Conservation (phyloP, 768 basidiomycete species). For the Naganishia randhawae region DNA sequence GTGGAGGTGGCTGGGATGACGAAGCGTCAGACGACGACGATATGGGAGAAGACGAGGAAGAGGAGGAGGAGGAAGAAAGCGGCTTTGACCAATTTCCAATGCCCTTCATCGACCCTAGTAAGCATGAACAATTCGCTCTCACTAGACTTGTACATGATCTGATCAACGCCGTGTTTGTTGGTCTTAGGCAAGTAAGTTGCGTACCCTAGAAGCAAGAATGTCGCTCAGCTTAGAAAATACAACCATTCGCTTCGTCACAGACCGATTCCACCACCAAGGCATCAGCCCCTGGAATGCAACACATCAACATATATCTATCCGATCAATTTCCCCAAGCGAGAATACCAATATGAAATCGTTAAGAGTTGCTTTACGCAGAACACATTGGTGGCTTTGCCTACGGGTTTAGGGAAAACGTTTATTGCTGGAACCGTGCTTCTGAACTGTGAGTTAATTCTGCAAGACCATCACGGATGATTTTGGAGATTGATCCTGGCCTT, state of each 20-base stretch:
- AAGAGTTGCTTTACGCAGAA: slow-evolving; percentile 82
- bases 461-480: neutral
- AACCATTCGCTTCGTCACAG: slow-evolving; percentile 3
- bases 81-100: slow-evolving; percentile 82
- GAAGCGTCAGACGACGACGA: slow-evolving; percentile 54
- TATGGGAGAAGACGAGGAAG: slow-evolving; percentile 49
- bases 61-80: slow-evolving; percentile 53
- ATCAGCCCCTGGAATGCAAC: slow-evolving; percentile 40
- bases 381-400: slow-evolving; percentile 87
- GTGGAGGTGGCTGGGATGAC: slow-evolving; percentile 17
- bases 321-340: slow-evolving; percentile 76
- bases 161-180: neutral
- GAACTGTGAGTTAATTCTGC: slow-evolving; percentile 62
- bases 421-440: slow-evolving; percentile 96
- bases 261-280: slow-evolving; percentile 40
- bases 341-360: slow-evolving; percentile 93
- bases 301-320: slow-evolving; percentile 84
- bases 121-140: slow-evolving; percentile 42
- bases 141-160: neutral
- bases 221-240: too few species aligned
- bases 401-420: slow-evolving; percentile 96
- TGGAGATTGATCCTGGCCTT: slow-evolving; percentile 29
- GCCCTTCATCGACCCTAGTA: slow-evolving; percentile 64
- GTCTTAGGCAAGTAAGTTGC: slow-evolving; percentile 12
- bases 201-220: neutral